These are phyloP conservation scores for Penicillium crustosum DNA, from an alignment of 2,329 filamentous ascomycete species.

Conservation along the genomic window DNA sequence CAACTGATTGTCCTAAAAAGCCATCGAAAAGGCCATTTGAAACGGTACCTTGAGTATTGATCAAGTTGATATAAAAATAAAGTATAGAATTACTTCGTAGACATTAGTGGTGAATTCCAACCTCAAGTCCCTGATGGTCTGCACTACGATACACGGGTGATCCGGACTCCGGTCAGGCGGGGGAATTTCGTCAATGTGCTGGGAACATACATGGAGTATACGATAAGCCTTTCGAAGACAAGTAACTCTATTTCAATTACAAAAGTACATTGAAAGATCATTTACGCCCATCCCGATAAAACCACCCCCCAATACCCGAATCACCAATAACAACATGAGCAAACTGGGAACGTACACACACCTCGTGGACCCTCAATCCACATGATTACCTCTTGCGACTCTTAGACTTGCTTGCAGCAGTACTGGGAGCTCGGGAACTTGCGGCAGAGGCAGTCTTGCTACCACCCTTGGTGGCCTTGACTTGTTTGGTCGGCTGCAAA, in stretches of 20 bases:
- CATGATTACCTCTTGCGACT: constrained; percentile 50
- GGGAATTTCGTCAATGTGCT: constrained; percentile 2
- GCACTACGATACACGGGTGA: not conserved
- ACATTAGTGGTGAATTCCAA: too few relatives aligned
- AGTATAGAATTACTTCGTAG: too few relatives aligned
- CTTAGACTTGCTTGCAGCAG: constrained; percentile 58
- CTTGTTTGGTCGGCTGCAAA: constrained; percentile 77
- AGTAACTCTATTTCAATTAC: constrained; percentile 17
- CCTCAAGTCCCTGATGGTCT: too few relatives aligned
- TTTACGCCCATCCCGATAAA: constrained; percentile 20
- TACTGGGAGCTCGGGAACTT: constrained; percentile 83
- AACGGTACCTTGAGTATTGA: too few relatives aligned
- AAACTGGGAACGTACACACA: constrained; percentile 5
- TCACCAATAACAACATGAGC: constrained; percentile 3
- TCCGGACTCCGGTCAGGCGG: constrained; percentile 9
- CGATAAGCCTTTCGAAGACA: constrained; percentile 16
- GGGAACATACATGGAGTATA: constrained; percentile 3
- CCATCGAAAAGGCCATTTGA: too few relatives aligned
- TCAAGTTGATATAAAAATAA: too few relatives aligned
- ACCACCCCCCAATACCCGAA: constrained; percentile 8
- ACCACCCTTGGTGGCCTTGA: constrained; percentile 78
- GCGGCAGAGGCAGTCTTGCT: constrained; percentile 74
- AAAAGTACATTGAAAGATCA: constrained; percentile 15
- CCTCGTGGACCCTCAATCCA: not conserved
- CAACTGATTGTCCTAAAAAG: too few relatives aligned